Base-by-base conservation (phyloP, 306 rosid genomes). In the Cicer pinnatifidum region DNA sequence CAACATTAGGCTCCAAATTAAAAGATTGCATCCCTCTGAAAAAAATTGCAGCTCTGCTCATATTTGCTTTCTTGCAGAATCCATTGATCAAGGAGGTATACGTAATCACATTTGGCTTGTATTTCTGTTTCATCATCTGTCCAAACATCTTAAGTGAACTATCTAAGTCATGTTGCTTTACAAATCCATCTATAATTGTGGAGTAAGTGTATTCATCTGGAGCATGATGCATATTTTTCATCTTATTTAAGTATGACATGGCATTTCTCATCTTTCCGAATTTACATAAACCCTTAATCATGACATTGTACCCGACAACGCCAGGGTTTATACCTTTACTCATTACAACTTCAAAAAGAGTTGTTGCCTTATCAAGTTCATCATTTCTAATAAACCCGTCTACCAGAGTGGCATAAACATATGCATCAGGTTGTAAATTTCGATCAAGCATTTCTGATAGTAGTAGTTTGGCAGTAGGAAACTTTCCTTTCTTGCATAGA, bases 281-380 rank as follows among this genome's bases (percentile, higher is more conserved):
- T 86, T 82, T 91, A 81, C 93, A 91, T 67, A 83, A 86, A 75
- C 96, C 93, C 80, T 92, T 89, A 65, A 92, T 89, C 93, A 88
- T 86, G 80, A 88, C 87, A 82, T 92, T 92, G 65, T 86, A 92
- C n/a, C 85, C 96, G 20, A 88, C 96, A 69, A 82, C 59, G 69
- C 85, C 92, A 43, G 87, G 96, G 68, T 79, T 85, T 61, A 81
- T 41, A 74, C 87, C 90, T 73, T 81, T 73, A 46, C 73, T 76
- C 67, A 81, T 81, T 65, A 82, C 20, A 11, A 74, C 57, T 35
- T 84, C 76, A 75, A 92, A 92, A 17, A 89, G 66, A 16, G 79
- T 82, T 71, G 71, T 86, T 15, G 96, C 93, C 72, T 85, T 88
- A 3, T 23, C 28, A 23, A 23, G 28, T 23, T 23, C 28, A 23